Evolutionary conservation across 2,329 filamentous ascomycete species (phyloP).

Genomic region (Diplodia intermedia): DNA sequence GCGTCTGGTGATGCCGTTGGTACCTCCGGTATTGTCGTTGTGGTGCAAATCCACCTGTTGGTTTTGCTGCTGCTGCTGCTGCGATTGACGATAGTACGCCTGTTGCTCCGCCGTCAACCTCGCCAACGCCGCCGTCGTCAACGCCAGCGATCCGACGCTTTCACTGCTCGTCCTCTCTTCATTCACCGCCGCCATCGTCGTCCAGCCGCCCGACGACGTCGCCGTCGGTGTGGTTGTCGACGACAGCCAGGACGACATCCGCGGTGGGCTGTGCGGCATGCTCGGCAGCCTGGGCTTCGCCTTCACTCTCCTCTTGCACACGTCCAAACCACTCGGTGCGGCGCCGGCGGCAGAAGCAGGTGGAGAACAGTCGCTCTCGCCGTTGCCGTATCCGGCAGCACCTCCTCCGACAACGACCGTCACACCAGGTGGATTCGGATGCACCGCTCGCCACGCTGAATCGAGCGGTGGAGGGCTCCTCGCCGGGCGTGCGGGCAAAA

Average conservation of each 20-base stretch:
- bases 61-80: not conserved
- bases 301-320: not conserved
- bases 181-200: not conserved
- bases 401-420: not conserved
- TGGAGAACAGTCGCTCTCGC: not conserved
- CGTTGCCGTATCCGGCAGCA: not conserved
- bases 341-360: not conserved
- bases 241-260: not conserved
- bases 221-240: not conserved
- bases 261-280: not conserved
- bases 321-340: not conserved
- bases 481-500: slow-evolving; percentile 25
- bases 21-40: not conserved
- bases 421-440: slow-evolving; percentile 37
- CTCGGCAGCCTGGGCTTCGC: not conserved
- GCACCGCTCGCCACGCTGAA: slow-evolving; percentile 44
- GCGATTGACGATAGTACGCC: not conserved
- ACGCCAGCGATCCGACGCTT: not conserved
- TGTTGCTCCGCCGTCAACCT: slow-evolving; percentile 10
- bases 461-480: slow-evolving; percentile 42
- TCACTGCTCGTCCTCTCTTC: not conserved
- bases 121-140: slow-evolving; percentile 13
- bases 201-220: not conserved
- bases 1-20: not conserved
- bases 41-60: not conserved